Conservation (phyloP, 768 basidiomycete species). For the Tulasnella sp. region DNA sequence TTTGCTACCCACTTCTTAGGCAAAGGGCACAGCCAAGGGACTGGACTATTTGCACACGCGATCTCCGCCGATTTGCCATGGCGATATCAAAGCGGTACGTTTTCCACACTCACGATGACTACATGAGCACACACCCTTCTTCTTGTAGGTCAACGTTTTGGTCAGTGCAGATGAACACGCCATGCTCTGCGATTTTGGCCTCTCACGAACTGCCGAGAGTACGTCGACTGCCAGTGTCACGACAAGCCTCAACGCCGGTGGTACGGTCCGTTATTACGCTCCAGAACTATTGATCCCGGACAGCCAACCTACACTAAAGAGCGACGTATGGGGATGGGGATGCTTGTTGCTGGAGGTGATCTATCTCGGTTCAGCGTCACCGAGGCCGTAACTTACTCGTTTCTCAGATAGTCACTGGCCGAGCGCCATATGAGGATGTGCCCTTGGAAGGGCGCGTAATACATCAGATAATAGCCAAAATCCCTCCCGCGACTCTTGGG, state of each 20-base stretch:
- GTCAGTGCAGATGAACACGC: background rate
- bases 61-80: background rate
- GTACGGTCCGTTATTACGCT: background rate
- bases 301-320: background rate
- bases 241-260: background rate
- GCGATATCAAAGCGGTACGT: slow-evolving; percentile 9
- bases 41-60: background rate
- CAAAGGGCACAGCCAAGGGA: background rate
- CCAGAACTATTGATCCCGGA: slow-evolving; percentile 1
- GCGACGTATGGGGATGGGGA: slow-evolving; percentile 8
- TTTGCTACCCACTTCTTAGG: background rate
- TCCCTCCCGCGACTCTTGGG: too few relatives aligned
- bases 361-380: too few relatives aligned
- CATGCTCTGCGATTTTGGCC: slow-evolving; percentile 13
- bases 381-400: too few relatives aligned
- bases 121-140: background rate
- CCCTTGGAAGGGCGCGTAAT: too few relatives aligned
- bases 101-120: background rate
- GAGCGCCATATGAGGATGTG: too few relatives aligned
- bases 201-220: slow-evolving; percentile 6
- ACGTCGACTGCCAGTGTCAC: background rate
- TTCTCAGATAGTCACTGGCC: too few relatives aligned
- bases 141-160: slow-evolving; percentile 7
- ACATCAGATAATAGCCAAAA: too few relatives aligned
- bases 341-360: slow-evolving; percentile 11